Conservation (phyloP, 331 rosid species). For the Acacia pycnantha region DNA sequence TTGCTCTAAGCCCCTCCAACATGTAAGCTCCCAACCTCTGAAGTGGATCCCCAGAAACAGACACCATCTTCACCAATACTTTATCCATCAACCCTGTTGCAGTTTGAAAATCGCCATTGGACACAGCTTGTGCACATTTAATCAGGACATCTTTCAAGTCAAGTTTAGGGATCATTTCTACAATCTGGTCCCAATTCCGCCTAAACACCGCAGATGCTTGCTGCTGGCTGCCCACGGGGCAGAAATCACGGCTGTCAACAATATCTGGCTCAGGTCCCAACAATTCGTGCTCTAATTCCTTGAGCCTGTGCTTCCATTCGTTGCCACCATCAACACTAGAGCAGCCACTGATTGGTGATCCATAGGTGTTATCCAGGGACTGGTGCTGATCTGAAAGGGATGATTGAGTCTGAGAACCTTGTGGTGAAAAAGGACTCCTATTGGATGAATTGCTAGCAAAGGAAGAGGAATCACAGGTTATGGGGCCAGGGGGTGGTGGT, state of each 20-base stretch:
- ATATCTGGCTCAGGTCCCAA: conserved; percentile 72
- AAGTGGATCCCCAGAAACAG: conserved; percentile 73
- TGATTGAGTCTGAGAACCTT: conserved; percentile 69
- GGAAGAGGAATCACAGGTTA: conserved; percentile 68
- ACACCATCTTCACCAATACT: conserved; percentile 73
- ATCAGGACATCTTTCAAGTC: conserved; percentile 54
- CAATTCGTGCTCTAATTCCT: conserved; percentile 61
- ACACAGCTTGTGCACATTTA: conserved; percentile 57
- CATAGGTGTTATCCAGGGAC: conserved; percentile 58
- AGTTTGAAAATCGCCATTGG: conserved; percentile 39
- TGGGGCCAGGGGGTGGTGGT: conserved; percentile 29
- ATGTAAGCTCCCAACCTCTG: conserved; percentile 90
- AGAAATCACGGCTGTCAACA: conserved; percentile 51
- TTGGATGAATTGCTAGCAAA: conserved; percentile 68
- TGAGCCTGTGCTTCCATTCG: conserved; percentile 57
- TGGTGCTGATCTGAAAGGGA: conserved; percentile 71
- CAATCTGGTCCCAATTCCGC: conserved; percentile 41
- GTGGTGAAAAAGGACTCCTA: conserved; percentile 69
- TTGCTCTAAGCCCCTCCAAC: conserved; percentile 95
- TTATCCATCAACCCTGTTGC: conserved; percentile 59
- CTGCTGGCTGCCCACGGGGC: conserved; percentile 30
- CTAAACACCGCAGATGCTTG: conserved; percentile 27
- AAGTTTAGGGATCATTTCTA: conserved; percentile 47
- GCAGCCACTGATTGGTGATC: conserved; percentile 72
- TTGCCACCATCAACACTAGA: conserved; percentile 55